These are phyloP conservation scores for Suillus subaureus DNA, from an alignment of 768 basidiomycete species.

Conservation along the genomic window DNA sequence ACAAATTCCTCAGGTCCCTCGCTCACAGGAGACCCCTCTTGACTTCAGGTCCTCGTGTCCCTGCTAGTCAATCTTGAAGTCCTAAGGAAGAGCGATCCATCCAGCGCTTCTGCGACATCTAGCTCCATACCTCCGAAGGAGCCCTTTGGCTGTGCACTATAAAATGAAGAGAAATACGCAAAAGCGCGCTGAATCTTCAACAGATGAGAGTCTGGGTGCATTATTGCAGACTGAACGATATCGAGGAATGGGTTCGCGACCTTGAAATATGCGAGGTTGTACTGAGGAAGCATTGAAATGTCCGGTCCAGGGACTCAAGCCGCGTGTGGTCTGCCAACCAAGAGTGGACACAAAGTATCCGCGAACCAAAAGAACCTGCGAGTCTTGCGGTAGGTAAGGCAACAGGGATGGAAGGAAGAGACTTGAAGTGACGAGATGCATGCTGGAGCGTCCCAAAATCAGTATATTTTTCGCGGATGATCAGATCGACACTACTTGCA, in stretches of 20 bases:
- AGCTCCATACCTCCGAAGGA: conserved; percentile 31
- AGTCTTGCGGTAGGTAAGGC: conserved; percentile 15
- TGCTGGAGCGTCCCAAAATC: conserved; percentile 14
- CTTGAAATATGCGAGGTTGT: conserved; percentile 15
- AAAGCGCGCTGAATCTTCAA: conserved; percentile 37
- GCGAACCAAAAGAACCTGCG: conserved; percentile 31
- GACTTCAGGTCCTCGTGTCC: conserved; percentile 25
- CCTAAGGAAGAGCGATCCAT: conserved; percentile 39
- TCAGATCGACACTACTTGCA: conserved; percentile 35
- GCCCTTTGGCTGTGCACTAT: conserved; percentile 26
- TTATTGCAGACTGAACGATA: conserved; percentile 40
- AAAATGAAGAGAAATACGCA: conserved; percentile 31
- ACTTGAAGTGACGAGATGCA: conserved; percentile 34
- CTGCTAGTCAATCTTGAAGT: conserved; percentile 34
- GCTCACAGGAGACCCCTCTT: conserved; percentile 25
- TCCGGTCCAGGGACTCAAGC: conserved; percentile 32
- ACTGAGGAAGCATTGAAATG: conserved; percentile 34
- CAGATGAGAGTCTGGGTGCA: conserved; percentile 37
- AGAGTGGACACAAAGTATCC: conserved; percentile 28
- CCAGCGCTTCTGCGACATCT: conserved; percentile 32
- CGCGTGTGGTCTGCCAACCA: conserved; percentile 30
- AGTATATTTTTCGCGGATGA: not conserved
- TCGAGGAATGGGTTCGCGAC: conserved; percentile 42
- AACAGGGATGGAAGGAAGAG: conserved; percentile 31
- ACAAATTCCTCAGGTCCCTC: not conserved